These are phyloP conservation scores for Phycomyces nitens DNA, from an alignment of 192 early-diverging fungal species.

Conservation along the genomic window DNA sequence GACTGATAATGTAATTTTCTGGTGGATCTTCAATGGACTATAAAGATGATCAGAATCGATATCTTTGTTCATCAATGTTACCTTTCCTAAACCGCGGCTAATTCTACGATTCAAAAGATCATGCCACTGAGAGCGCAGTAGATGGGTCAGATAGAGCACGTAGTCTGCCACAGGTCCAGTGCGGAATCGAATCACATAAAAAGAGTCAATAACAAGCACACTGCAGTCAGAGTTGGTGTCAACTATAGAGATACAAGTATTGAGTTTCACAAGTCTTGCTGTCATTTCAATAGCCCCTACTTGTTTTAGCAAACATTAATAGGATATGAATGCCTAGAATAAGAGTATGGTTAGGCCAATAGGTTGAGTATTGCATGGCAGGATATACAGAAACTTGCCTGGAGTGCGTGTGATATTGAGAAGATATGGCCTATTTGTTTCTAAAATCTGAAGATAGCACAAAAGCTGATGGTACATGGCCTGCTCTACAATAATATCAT, in stretches of 20 bases:
- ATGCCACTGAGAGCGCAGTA: conserved; percentile 50
- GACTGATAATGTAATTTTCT: conserved; percentile 7
- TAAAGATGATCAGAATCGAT: neutral
- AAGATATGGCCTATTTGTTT: conserved; percentile 66
- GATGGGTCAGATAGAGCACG: conserved; percentile 44
- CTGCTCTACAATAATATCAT: conserved; percentile 31
- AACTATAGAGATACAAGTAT: conserved; percentile 32
- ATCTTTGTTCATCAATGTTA: too few species aligned
- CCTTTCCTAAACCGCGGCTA: conserved; percentile 14
- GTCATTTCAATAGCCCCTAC: conserved; percentile 32
- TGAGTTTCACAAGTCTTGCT: too few species aligned
- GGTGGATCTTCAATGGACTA: neutral
- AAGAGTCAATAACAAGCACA: conserved; percentile 56
- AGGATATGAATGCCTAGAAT: conserved; percentile 42
- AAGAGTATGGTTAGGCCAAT: neutral
- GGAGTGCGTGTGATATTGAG: conserved; percentile 58
- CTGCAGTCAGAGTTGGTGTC: conserved; percentile 56
- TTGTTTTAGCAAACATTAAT: conserved; percentile 53
- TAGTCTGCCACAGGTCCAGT: conserved; percentile 36
- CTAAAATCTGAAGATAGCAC: conserved; percentile 59
- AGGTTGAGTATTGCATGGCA: neutral
- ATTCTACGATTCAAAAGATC: conserved; percentile 35
- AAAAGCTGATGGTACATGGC: conserved; percentile 47
- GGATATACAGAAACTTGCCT: conserved; percentile 15
- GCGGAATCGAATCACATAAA: conserved; percentile 48